phyloP scores from a whole-genome alignment of 768 basidiomycete species.

The Arthromyces matolae region DNA sequence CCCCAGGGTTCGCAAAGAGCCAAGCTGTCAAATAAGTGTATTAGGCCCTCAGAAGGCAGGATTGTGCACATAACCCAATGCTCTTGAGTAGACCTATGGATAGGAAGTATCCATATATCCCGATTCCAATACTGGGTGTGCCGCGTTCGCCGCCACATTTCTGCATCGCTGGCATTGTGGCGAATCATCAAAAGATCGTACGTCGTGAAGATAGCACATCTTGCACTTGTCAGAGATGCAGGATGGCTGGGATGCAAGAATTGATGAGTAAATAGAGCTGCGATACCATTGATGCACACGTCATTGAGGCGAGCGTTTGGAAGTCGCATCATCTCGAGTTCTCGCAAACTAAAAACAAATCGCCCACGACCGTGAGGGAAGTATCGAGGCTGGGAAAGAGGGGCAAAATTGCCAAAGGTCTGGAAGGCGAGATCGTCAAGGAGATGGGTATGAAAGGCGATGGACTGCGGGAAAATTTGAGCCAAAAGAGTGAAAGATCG shows the following conservation, averaged over 20 bases:
- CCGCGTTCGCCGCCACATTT: constrained; percentile 19
- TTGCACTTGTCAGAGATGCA: not conserved
- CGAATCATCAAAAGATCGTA: constrained; percentile 6
- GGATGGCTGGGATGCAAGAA: not conserved
- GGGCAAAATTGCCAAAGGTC: not conserved
- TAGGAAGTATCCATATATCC: constrained; percentile 34
- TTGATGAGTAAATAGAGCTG: constrained; percentile 14
- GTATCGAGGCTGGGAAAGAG: not conserved
- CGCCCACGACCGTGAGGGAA: not conserved
- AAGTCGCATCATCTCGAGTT: not conserved
- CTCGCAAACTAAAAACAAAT: not conserved
- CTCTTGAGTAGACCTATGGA: constrained; percentile 21
- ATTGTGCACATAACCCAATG: constrained; percentile 34
- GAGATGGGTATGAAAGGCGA: constrained; percentile 12
- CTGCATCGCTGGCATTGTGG: constrained; percentile 14
- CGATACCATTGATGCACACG: constrained; percentile 24
- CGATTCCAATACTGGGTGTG: constrained; percentile 26
- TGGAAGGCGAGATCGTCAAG: not conserved
- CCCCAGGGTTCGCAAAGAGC: constrained; percentile 6
- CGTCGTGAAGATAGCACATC: not conserved
- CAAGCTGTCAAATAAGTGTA: constrained; percentile 32
- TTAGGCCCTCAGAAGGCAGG: constrained; percentile 1
- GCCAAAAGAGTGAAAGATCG: constrained; percentile 1
- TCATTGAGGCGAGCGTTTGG: constrained; percentile 18
- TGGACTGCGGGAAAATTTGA: constrained; percentile 16